Base-by-base conservation (phyloP, 768 basidiomycete species). In the Inosperma sp. region DNA sequence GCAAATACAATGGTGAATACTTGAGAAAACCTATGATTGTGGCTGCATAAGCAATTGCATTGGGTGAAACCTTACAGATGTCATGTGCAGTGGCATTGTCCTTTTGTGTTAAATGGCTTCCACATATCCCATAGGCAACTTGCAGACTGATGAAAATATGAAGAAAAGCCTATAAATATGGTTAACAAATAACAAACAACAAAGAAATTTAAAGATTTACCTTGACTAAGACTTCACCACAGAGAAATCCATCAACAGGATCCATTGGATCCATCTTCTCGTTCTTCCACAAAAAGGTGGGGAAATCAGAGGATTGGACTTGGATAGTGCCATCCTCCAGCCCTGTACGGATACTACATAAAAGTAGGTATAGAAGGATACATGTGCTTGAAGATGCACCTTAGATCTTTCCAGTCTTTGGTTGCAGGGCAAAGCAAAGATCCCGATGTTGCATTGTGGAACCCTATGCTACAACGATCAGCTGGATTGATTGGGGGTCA, bases 241-340 rank as follows among this genome's bases (percentile, higher is more conserved):
- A 13, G 26, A 43, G 42, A 43, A 43, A 43, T 8, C 42, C 42
- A 14, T 43, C 26, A 27, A 43, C 2, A 43, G 26, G n/a, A n/a
- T 43, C 42, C 26, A 7, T 17, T 8, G 9, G 16, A 23, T 44
- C n/a, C 29, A 44, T 44, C 29, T 25, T 44, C 17, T 44, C 17
- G 10, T 44, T 30, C 29, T 44, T 44, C 43, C 43, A 30, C 29
- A 44, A 44, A 44, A 30, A 44, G 17, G n/a, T 13, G 2, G 43
- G 43, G 6, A 44, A 44, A 21, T 44, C 29, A 7, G 29, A 44
- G 17, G 43, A 4, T 17, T 26, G 12, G 8, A 25, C 43, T 7
- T 19, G 27, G 22, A 44, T 19, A 7, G 43, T 44, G 17, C 43
- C 29, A 14, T 44, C 17, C 29, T 44, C 43, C 3, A 44, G 22